A percentile compares a stretch with the other conserved stretches of the same genome.
These are phyloP conservation scores for Graphilbum ipis-grandicollis DNA, from an alignment of 2,329 filamentous ascomycete species.

Conservation along the genomic window DNA sequence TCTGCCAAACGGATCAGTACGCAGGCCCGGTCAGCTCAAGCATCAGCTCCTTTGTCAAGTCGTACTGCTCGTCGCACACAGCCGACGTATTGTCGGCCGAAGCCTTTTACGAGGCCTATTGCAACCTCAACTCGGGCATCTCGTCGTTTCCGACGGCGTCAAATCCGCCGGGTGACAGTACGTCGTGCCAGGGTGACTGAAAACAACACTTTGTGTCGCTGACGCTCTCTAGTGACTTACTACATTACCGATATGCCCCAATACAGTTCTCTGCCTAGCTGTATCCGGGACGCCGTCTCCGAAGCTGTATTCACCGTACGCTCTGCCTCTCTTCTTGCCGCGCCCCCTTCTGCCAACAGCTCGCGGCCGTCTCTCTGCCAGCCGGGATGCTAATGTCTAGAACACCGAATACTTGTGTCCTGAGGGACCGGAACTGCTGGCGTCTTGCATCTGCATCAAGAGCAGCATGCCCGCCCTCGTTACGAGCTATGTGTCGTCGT, in stretches of 20 bases:
- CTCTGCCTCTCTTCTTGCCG: background rate
- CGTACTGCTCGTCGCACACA: conserved; percentile 26
- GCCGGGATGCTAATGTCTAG: conserved; percentile 9
- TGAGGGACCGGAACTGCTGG: conserved; percentile 27
- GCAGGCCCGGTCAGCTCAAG: conserved; percentile 22
- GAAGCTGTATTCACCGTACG: conserved; percentile 23
- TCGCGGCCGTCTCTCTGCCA: no score
- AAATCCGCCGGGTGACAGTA: conserved; percentile 32
- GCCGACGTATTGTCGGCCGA: conserved; percentile 30
- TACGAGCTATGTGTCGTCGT: conserved; percentile 24
- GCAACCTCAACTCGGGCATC: conserved; percentile 29
- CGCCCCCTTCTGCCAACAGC: no score
- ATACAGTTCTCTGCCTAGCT: conserved; percentile 25
- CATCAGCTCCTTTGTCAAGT: conserved; percentile 25
- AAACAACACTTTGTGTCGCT: no score
- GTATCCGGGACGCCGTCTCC: conserved; percentile 26
- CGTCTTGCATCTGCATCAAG: conserved; percentile 35
- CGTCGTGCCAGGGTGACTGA: no score
- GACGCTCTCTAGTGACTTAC: conserved; percentile 28
- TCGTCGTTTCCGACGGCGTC: conserved; percentile 27
- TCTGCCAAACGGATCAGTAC: conserved; percentile 32
- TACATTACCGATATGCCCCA: conserved; percentile 33
- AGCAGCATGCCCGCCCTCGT: conserved; percentile 25
- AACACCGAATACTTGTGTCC: conserved; percentile 25
- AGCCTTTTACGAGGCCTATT: conserved; percentile 33